Percentiles rank a stretch among this genome's conserved stretches.
phyloP scores from a whole-genome alignment of 352 stramenopile species.

The Aphanomyces stellatus region DNA sequence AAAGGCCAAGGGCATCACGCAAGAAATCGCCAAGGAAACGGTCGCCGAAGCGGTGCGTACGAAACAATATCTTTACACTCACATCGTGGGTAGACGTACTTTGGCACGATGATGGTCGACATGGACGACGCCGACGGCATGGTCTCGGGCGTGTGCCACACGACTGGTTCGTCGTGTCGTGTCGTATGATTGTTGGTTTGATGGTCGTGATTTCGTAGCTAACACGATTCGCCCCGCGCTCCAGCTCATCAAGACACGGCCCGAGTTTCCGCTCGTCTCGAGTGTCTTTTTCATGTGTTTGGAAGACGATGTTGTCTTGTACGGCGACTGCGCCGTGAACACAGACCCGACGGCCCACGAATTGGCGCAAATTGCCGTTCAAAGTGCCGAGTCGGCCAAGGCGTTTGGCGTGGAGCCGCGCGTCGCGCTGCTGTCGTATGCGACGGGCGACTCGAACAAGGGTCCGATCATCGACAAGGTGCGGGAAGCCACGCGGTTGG shows the following conservation, averaged over 20 bases:
- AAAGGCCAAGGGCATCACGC: slow-evolving; percentile 76
- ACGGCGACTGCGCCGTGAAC: slow-evolving; percentile 83
- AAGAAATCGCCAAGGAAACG: slow-evolving; percentile 42
- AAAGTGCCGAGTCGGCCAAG: slow-evolving; percentile 61
- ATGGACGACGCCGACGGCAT: slow-evolving; percentile 72
- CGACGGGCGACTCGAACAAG: slow-evolving; percentile 68
- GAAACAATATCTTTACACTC: neutral
- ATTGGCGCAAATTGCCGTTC: slow-evolving; percentile 71
- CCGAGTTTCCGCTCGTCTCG: slow-evolving; percentile 58
- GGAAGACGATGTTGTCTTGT: slow-evolving; percentile 67
- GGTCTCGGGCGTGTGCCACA: slow-evolving; percentile 78
- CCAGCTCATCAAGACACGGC: slow-evolving; percentile 80
- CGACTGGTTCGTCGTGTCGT: slow-evolving; percentile 27
- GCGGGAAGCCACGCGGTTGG: slow-evolving; percentile 62
- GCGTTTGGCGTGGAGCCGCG: slow-evolving; percentile 73
- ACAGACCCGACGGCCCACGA: slow-evolving; percentile 61
- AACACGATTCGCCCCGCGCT: slow-evolving; percentile 84
- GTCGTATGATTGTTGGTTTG: no score
- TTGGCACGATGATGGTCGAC: slow-evolving; percentile 83
- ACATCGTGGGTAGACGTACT: slow-evolving; percentile 42
- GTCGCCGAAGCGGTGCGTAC: slow-evolving; percentile 31
- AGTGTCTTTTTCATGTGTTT: slow-evolving; percentile 87
- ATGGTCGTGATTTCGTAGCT: slow-evolving; percentile 24
- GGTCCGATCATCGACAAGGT: slow-evolving; percentile 81
- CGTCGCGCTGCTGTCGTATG: slow-evolving; percentile 78